Base-by-base conservation (phyloP, 208 protist genomes). In the Crithidia fasciculata region DNA sequence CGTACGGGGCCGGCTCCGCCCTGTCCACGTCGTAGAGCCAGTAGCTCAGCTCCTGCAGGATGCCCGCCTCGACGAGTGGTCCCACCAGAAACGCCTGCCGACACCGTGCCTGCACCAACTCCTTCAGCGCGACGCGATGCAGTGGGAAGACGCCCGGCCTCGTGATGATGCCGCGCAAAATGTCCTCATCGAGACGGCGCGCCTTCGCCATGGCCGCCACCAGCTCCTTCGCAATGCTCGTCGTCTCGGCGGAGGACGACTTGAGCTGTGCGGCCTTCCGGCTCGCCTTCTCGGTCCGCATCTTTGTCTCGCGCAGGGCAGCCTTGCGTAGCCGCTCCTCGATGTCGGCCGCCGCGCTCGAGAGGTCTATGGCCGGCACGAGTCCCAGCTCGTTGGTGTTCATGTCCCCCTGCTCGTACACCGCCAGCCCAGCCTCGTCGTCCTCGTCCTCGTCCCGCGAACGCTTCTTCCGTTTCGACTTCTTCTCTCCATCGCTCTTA, bases 11-110 rank as follows among this genome's bases (percentile, higher is more conserved):
- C 4, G 85, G 83, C 54, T 92, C 80, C 36, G 69, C 66, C 39
- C 76, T 80, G 28, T 67, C 63, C 63, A 92, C 76, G 72, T 91
- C 87, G 68, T 91, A 92, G 13, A 95, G 69, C 88, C 91, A 95
- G 54, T 85, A 82, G 69, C 91, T 91, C 8, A 95, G 81, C 79
- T 93, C 86, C 67, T 91, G 74, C 41, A 95, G 78, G 37, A 95
- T 82, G 44, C 91, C 91, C 2, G 74, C 83, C 52, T 85, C 81
- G 52, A 95, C 79, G 18, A 93, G 82, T 60, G 79, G 81, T 0
- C 76, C 78, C 16, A 73, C 70, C 28, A 94, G 74, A 13, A 67
- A 81, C 15, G 50, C 47, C 49, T 87, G 82, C 13, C 76, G 81
- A 68, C 88, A 90, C 47, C 83, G 78, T 9, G 80, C 50, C 28